Evolutionary conservation across 371 early-diverging fungal species (phyloP).

Genomic region (Mortierella sp.): DNA sequence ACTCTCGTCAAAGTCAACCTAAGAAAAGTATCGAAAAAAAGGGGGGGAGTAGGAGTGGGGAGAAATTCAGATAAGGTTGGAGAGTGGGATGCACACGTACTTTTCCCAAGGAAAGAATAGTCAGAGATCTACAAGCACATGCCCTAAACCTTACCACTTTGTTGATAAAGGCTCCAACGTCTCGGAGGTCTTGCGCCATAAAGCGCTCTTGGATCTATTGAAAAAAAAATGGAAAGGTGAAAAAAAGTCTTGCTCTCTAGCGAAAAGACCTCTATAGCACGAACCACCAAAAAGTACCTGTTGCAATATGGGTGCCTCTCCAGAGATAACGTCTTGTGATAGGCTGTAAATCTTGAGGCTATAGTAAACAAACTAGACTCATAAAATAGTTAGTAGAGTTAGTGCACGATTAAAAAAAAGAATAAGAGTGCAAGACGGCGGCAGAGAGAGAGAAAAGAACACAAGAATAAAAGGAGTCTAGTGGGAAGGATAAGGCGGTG

Average conservation of each 20-base stretch:
- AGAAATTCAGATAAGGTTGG: not conserved
- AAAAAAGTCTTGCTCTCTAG: not conserved
- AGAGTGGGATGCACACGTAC: not conserved
- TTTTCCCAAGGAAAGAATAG: too few relatives aligned
- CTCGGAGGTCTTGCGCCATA: conserved; percentile 52
- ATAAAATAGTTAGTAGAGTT: not conserved
- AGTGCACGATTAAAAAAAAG: too few relatives aligned
- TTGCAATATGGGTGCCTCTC: conserved; percentile 52
- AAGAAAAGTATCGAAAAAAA: not conserved
- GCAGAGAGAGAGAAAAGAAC: not conserved
- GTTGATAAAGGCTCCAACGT: conserved; percentile 68
- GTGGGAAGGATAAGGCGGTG: too few relatives aligned
- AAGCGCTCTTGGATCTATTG: conserved; percentile 54
- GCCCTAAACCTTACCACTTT: conserved; percentile 63
- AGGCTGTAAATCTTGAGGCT: conserved; percentile 60
- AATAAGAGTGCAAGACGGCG: too few relatives aligned
- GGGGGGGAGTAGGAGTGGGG: not conserved
- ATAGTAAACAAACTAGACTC: not conserved
- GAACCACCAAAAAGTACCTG: conserved; percentile 35
- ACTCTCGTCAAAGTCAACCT: conserved; percentile 83
- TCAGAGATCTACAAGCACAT: too few relatives aligned
- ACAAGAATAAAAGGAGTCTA: too few relatives aligned
- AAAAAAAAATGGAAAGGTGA: not conserved
- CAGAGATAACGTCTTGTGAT: conserved; percentile 36
- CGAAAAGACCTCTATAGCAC: too few relatives aligned